Evolutionary conservation across 2,329 filamentous ascomycete species (phyloP), one percentile per base, ranked within the genome.

Genomic region (Bimuria novae-zelandiae): DNA sequence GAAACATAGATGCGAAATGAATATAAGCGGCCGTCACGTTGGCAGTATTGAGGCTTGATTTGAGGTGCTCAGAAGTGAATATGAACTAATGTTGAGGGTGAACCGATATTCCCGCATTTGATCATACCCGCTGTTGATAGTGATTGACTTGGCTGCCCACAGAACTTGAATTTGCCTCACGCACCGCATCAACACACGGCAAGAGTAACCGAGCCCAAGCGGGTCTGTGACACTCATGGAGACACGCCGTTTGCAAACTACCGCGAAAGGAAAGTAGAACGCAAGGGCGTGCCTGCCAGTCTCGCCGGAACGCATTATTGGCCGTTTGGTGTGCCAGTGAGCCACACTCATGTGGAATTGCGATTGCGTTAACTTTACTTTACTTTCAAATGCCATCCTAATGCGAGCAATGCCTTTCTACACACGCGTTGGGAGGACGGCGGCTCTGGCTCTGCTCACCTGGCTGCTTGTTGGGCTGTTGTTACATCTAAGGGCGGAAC

Each of bases 401-500:
- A 52, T 47, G 45, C 45, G 45, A 51, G 51, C 32, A 45, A 71
- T 71, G 68, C 63, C 69, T 56, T 14, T 63, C 21, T 51, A 52
- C 37, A 45, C 57, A 43, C 67, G 68, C 32, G 60, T 71, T 36
- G 65, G 56, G 21, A 65, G 64, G 41, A 70, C 67, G 40, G 61
- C 53, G 16, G 59, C 67, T 19, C 50, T 69, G 27, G 41, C 58
- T 1, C 57, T 73, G 1, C 57, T 72, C 4, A 53, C 47, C 23
- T 59, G 51, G 54, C 49, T 62, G 7, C 36, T 64, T 33, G 17
- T 65, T 8, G 59, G 62, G 12, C 60, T 72, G 6, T 49, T 68
- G 16, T 29, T 71, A 11, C 70, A 73, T 47, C 55, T 71, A 11
- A 70, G 67, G 46, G 57, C 51, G n/a, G 67, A 63, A 47, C 55